These are phyloP conservation scores for Strobilomyces dryophilus DNA, from an alignment of 768 basidiomycete genomes.

Conservation along the genomic window DNA sequence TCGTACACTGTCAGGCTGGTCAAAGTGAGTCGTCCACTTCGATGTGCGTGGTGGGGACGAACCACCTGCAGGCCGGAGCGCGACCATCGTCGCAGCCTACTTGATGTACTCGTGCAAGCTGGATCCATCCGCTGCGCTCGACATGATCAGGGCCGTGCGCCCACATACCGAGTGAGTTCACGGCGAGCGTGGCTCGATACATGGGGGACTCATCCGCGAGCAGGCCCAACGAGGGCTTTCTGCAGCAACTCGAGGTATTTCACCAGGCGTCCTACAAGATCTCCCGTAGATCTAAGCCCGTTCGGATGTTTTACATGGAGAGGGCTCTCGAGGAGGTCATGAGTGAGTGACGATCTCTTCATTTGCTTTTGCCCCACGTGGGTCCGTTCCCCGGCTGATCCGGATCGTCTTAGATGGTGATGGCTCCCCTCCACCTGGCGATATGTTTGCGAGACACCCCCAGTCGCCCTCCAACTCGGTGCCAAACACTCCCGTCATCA, in stretches of 20 bases:
- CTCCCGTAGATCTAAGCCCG: slow-evolving; percentile 59
- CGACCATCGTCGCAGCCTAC: slow-evolving; percentile 83
- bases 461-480: slow-evolving; percentile 58
- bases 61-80: slow-evolving; percentile 61
- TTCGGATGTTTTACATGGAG: slow-evolving; percentile 82
- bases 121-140: slow-evolving; percentile 59
- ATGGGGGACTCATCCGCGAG: background rate
- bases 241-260: slow-evolving; percentile 77
- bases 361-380: background rate
- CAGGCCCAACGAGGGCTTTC: slow-evolving; percentile 86
- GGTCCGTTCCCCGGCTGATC: slow-evolving; percentile 1
- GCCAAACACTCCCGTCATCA: slow-evolving; percentile 53
- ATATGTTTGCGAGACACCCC: slow-evolving; percentile 77
- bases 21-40: slow-evolving; percentile 54
- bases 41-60: background rate
- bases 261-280: slow-evolving; percentile 68
- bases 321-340: slow-evolving; percentile 69
- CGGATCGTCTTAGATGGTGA: slow-evolving; percentile 57
- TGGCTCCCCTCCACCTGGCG: slow-evolving; percentile 55
- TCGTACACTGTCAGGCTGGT: slow-evolving; percentile 91
- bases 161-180: slow-evolving; percentile 67
- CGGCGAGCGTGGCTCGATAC: background rate
- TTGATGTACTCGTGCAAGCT: slow-evolving; percentile 71
- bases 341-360: slow-evolving; percentile 47
- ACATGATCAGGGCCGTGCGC: slow-evolving; percentile 60